Base-by-base conservation (phyloP, 371 early-diverging fungal species). In the Actinomortierella ambigua region DNA sequence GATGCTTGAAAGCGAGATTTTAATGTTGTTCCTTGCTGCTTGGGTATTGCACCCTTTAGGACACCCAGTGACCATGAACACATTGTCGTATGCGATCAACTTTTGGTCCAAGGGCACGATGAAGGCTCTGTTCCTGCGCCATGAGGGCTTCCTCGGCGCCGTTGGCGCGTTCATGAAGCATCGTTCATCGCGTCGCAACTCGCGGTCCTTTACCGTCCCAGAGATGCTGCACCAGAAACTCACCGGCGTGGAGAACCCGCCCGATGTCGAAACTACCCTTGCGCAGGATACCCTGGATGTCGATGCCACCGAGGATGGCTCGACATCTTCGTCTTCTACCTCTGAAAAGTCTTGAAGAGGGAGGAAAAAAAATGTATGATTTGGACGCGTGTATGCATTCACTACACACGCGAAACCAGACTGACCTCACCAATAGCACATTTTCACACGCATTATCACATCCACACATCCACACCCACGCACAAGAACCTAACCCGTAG, bases 71-170 rank as follows among this genome's bases (percentile, higher is more conserved):
- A 97, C 97, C n/a, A 98, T 98, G 98, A 93, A 95, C 69, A 93
- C 97, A 24, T 81, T 98, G 47, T 94, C 94, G 28, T 95, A 94
- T 69, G 98, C 96, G 49, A 95, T 98, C 66, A 85, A 93, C 59
- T 98, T 95, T 70, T 98, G 99, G 99, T 96, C 96, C 24, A 90
- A 92, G 59, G 98, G 97, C 43, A 83, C 89, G 50, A 97, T 96
- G 82, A 91, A 94, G 76, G 98, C 99, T 3, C 77, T 94, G 40
- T 98, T 98, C 64, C 77, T 97, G 51, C 87, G 97, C 22, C 99
- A 98, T 69, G 99, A 98, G 81, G 98, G 99, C 4, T 97, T 94
- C 69, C 81, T 97, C 44, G 99, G 99, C 11, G 96, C 97, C 0
- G 88, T 95, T 17, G 98, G 98, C 8, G 98, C 98, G 1, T 91